Evolutionary conservation across 1,139 yeast species (phyloP).

Genomic region (Magnusiomyces ingens): DNA sequence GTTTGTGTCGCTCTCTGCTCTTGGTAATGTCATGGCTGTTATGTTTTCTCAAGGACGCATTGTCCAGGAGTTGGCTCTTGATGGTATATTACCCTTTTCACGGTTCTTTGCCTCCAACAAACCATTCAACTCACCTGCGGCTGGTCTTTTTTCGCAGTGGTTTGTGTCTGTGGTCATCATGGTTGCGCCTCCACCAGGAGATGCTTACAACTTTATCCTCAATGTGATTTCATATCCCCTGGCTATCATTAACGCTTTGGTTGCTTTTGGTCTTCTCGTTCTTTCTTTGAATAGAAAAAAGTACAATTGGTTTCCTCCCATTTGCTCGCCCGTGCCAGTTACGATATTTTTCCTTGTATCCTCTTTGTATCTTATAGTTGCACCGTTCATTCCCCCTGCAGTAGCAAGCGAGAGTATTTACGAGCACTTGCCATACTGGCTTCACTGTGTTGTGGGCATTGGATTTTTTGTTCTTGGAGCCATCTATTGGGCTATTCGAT

Average conservation of each 20-base stretch:
- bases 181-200: conserved; percentile 66
- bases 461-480: conserved; percentile 69
- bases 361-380: conserved; percentile 63
- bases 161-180: conserved; percentile 48
- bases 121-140: conserved; percentile 51
- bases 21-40: conserved; percentile 74
- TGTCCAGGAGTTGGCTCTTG: conserved; percentile 67
- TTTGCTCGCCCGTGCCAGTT: conserved; percentile 60
- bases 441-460: conserved; percentile 79
- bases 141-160: conserved; percentile 52
- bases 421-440: conserved; percentile 62
- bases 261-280: conserved; percentile 68
- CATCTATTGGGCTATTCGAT: conserved; percentile 66
- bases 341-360: conserved; percentile 59
- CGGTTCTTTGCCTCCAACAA: conserved; percentile 45
- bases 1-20: conserved; percentile 66
- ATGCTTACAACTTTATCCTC: conserved; percentile 68
- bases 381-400: conserved; percentile 68
- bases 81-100: conserved; percentile 66
- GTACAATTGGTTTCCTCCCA: conserved; percentile 62
- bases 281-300: conserved; percentile 48
- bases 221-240: conserved; percentile 72
- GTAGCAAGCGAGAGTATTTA: conserved; percentile 57
- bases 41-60: conserved; percentile 74
- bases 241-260: conserved; percentile 61